Percentiles rank a stretch among this genome's conserved stretches.
Conservation (phyloP, 139 green algal genomes). For the Chlorella vulgaris region DNA sequence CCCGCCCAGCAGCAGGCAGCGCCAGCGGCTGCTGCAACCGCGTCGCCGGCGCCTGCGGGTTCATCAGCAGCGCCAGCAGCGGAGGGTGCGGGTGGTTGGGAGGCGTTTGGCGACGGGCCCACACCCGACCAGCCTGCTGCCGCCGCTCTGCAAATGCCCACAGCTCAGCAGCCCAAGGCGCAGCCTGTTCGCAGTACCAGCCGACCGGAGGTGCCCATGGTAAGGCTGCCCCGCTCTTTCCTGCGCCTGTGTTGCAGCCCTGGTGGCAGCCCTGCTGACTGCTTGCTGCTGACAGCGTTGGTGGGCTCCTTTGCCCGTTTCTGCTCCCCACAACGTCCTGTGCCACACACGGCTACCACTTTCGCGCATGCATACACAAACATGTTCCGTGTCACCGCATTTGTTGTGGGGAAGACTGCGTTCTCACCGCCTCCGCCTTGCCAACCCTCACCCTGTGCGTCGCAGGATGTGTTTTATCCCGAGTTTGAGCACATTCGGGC, state of each 20-base stretch:
- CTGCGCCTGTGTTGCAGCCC: too few species aligned
- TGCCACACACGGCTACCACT: too few species aligned
- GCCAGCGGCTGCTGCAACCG: background rate
- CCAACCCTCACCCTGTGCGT: background rate
- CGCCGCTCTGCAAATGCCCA: background rate
- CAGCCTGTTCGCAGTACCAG: background rate
- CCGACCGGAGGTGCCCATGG: constrained; percentile 28
- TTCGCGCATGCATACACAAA: too few species aligned
- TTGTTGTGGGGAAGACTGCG: too few species aligned
- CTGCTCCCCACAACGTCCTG: too few species aligned
- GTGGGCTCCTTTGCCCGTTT: too few species aligned
- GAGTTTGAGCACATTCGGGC: constrained; percentile 49
- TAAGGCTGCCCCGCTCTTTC: background rate
- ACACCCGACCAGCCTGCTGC: background rate
- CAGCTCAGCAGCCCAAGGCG: background rate
- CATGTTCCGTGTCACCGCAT: too few species aligned
- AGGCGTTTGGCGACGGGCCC: constrained; percentile 26
- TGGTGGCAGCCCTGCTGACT: too few species aligned
- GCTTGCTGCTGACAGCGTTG: too few species aligned
- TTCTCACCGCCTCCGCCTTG: background rate
- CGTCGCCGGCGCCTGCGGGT: background rate
- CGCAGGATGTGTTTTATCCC: constrained; percentile 40
- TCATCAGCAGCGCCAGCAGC: background rate
- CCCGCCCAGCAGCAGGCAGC: background rate
- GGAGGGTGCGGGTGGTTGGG: background rate